Conservation (phyloP, 495 filamentous ascomycete genomes). For the Aspergillus haitiensis region DNA sequence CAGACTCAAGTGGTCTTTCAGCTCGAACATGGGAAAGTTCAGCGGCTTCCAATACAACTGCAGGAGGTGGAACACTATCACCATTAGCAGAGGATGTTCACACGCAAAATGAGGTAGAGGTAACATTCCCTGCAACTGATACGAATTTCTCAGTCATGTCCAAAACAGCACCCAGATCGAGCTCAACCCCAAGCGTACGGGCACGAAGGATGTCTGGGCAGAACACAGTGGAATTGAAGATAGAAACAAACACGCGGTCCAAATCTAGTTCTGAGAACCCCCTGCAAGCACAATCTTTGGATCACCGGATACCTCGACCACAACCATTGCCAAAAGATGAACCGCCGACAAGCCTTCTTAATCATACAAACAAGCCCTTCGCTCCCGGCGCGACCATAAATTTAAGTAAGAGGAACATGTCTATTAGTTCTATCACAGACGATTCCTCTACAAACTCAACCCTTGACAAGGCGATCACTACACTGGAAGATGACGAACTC, state of each 20-base stretch:
- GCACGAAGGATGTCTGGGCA: constrained; percentile 80
- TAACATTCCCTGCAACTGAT: constrained; percentile 24
- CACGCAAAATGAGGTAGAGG: constrained; percentile 34
- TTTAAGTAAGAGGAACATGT: constrained; percentile 33
- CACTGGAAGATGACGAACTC: constrained; percentile 39
- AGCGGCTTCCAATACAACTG: constrained; percentile 72
- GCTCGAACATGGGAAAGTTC: constrained; percentile 88
- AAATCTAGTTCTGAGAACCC: constrained; percentile 42
- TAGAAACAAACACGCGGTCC: constrained; percentile 68
- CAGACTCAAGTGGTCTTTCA: constrained; percentile 82
- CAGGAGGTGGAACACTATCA: constrained; percentile 68
- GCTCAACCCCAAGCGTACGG: constrained; percentile 61
- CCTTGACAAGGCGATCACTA: constrained; percentile 42
- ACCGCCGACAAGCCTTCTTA: constrained; percentile 24
- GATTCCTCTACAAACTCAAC: constrained; percentile 30
- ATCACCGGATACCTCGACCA: constrained; percentile 23
- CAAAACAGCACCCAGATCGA: constrained; percentile 33
- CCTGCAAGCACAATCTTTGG: constrained; percentile 43
- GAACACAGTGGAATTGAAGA: constrained; percentile 78
- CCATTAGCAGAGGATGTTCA: constrained; percentile 69
- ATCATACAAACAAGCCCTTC: constrained; percentile 20
- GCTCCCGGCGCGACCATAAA: constrained; percentile 27
- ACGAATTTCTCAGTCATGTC: constrained; percentile 9
- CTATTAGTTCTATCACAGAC: constrained; percentile 35
- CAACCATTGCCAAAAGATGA: constrained; percentile 37